A percentile compares a stretch with the other conserved stretches of the same genome.
phyloP scores from a whole-genome alignment of 495 filamentous ascomycete species.

The Xylaria curta region DNA sequence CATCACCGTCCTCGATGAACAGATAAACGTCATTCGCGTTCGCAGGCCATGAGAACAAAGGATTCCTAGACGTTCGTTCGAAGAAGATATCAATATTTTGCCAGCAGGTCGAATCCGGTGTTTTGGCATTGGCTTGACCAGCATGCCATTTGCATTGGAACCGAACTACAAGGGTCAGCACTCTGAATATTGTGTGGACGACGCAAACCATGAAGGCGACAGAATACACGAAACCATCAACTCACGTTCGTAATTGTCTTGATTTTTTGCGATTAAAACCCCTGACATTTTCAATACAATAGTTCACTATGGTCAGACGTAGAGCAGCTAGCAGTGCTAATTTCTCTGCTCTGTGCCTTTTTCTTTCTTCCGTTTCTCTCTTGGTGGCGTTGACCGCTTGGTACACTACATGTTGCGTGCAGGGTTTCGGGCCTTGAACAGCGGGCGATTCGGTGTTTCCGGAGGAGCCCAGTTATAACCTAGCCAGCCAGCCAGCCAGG shows the following conservation, averaged over 20 bases:
- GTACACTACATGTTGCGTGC: neutral
- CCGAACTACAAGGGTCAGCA: neutral
- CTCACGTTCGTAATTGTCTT: slow-evolving; percentile 5
- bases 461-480: slow-evolving; percentile 1
- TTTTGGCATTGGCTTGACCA: neutral
- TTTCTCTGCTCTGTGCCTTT: neutral
- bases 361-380: neutral
- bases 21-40: neutral
- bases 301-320: neutral
- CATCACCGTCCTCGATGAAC: neutral
- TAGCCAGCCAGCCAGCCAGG: neutral
- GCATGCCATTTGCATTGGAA: neutral
- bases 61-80: neutral
- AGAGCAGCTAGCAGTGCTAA: neutral
- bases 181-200: neutral
- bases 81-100: neutral
- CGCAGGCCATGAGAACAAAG: neutral
- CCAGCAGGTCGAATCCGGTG: neutral
- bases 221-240: neutral
- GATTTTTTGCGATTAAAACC: neutral
- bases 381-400: slow-evolving; percentile 1
- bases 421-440: slow-evolving; percentile 2
- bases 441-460: neutral
- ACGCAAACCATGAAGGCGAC: neutral
- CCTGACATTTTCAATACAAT: neutral